Evolutionary conservation across 805 yeast genomes (phyloP), one percentile per base, ranked within the genome.

Genomic region (Yamadazyma nakazawae): DNA sequence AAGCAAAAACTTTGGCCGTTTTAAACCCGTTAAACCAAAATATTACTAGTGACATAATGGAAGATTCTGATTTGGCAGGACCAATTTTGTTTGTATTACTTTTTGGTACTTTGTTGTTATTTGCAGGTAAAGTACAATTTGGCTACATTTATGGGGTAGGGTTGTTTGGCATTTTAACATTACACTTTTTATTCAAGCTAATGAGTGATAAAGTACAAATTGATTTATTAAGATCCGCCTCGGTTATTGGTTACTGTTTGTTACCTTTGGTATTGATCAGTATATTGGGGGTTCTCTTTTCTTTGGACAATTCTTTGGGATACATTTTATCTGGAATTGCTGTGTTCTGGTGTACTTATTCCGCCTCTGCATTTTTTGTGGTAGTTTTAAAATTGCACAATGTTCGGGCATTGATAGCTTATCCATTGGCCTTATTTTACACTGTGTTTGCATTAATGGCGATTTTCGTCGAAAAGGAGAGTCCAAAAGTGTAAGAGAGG

Each of bases 111-210:
- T 81, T 85, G 50, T 70, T 94, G 45, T 70, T 92, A 42, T 73
- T 91, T 37, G 84, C 96, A 1, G 98, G 99, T 5, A 94, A 92
- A 64, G 87, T 92, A 13, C 98, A 94, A 64, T 94, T 94, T 62
- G 98, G 98, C 2, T 94, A 94, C 64, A 87, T 94, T 42, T 94
- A 94, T 60, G 98, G 99, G 34, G 96, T 94, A 36, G 98, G 97
- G 0, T 68, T 94, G 37, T 82, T 92, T 56, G 99, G 99, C 14
- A 85, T 96, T 1, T 62, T 88, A 13, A 82, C 96, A 28, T 78
- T 90, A 54, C 97, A 91, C 66, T 79, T 80, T 56, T 72, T 94
- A 49, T 85, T 95, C 64, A 90, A 86, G 62, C 73, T 89, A 51
- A 94, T 94, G 99, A 82, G 96, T 47, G 79, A 77, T 46, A 72